phyloP scores from a whole-genome alignment of 1,284 basidiomycete genomes.

The Tilletia indica region DNA sequence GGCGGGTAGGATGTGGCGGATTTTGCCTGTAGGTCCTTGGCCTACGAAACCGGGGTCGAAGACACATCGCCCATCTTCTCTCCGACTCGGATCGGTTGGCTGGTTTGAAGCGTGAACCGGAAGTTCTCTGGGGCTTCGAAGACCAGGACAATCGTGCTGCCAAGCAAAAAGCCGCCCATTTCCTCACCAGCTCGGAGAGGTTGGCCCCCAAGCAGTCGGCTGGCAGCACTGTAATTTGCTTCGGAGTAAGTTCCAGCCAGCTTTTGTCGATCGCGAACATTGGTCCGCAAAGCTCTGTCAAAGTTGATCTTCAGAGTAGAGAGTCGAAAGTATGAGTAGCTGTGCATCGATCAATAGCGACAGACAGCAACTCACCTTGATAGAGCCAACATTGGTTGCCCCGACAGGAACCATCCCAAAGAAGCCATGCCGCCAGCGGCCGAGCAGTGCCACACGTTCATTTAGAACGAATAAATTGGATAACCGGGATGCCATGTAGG shows the following conservation, averaged over 20 bases:
- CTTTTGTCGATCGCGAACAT: slow-evolving; percentile 32
- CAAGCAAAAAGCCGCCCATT: slow-evolving; percentile 95
- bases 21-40: too few relatives aligned
- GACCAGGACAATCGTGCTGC: slow-evolving; percentile 91
- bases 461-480: slow-evolving; percentile 95
- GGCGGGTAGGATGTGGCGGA: too few relatives aligned
- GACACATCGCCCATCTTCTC: slow-evolving; percentile 61
- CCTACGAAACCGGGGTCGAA: neutral
- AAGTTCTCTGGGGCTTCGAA: slow-evolving; percentile 90
- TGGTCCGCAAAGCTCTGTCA: slow-evolving; percentile 68
- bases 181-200: slow-evolving; percentile 84
- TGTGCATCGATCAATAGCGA: neutral
- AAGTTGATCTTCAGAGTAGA: slow-evolving; percentile 74
- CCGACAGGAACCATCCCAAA: slow-evolving; percentile 97
- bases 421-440: slow-evolving; percentile 91
- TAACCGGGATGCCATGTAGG: slow-evolving; percentile 87
- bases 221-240: slow-evolving; percentile 62
- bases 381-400: slow-evolving; percentile 95
- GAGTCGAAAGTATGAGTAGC: neutral
- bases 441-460: slow-evolving; percentile 93
- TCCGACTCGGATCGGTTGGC: slow-evolving; percentile 85
- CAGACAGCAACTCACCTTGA: slow-evolving; percentile 58
- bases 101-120: slow-evolving; percentile 74
- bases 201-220: slow-evolving; percentile 74
- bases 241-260: slow-evolving; percentile 81